Evolutionary conservation across 2,329 filamentous ascomycete species (phyloP).

Genomic region (Aspergillus pseudoterreus): DNA sequence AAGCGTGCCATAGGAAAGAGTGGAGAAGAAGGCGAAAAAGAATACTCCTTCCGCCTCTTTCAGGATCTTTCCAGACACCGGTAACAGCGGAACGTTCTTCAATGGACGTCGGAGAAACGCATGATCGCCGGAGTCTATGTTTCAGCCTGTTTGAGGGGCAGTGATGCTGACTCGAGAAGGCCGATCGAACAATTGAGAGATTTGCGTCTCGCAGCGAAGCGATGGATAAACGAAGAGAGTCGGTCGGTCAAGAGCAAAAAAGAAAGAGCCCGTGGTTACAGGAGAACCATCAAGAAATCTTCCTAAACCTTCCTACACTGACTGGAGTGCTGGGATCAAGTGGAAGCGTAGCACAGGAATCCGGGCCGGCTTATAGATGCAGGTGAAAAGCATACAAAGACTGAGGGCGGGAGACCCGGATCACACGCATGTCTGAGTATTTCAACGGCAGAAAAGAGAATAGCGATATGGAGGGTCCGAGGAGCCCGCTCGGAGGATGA

Average conservation of each 20-base stretch:
- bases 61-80: neutral
- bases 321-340: too few relatives aligned
- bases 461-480: neutral
- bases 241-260: too few relatives aligned
- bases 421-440: constrained; percentile 1
- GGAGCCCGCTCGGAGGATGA: neutral
- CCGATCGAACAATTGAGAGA: too few relatives aligned
- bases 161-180: neutral
- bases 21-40: neutral
- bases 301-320: too few relatives aligned
- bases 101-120: neutral
- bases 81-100: neutral
- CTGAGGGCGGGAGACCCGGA: neutral
- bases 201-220: too few relatives aligned
- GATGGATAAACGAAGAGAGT: too few relatives aligned
- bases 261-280: too few relatives aligned
- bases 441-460: neutral
- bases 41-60: neutral
- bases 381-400: neutral
- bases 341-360: too few relatives aligned
- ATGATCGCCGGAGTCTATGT: neutral
- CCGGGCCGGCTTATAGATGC: too few relatives aligned
- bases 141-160: neutral
- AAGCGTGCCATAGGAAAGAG: constrained; percentile 7
- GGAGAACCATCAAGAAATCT: too few relatives aligned